Percentiles rank a stretch among this genome's conserved stretches.
Evolutionary conservation across 1,284 basidiomycete species (phyloP).

Genomic region (Hemileia vastatrix): DNA sequence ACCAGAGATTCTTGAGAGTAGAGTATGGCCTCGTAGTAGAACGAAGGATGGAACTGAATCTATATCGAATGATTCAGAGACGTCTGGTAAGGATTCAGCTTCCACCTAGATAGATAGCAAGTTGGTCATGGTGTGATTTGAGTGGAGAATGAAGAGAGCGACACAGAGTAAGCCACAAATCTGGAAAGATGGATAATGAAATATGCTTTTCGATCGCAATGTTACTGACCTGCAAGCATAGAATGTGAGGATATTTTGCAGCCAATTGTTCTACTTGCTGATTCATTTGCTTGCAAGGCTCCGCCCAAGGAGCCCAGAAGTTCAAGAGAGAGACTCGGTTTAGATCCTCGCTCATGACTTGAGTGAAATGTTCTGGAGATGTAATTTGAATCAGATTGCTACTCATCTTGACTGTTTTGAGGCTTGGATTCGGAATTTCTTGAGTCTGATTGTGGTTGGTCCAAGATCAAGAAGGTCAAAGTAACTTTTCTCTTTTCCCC

Average conservation of each 20-base stretch:
- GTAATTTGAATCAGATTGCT: conserved; percentile 42
- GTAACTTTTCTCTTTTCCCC: too few relatives aligned
- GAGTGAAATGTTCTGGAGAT: conserved; percentile 63
- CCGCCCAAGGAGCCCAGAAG: conserved; percentile 89
- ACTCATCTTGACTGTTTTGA: not conserved
- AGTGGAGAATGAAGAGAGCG: not conserved
- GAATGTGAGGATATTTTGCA: conserved; percentile 57
- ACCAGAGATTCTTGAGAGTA: conserved; percentile 70
- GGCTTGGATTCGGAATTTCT: not conserved
- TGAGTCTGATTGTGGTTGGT: not conserved
- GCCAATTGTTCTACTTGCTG: conserved; percentile 58
- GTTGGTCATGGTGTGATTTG: not conserved
- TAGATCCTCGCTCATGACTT: conserved; percentile 63
- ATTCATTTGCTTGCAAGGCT: conserved; percentile 79
- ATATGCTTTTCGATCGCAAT: not conserved
- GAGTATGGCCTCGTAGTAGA: conserved; percentile 78
- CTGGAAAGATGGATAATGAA: conserved; percentile 2
- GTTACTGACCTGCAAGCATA: conserved; percentile 62
- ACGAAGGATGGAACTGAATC: conserved; percentile 80
- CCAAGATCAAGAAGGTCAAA: too few relatives aligned
- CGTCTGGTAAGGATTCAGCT: conserved; percentile 75
- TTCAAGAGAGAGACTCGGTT: conserved; percentile 69
- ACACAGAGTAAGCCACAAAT: not conserved
- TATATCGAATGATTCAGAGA: conserved; percentile 85
- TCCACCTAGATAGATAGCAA: conserved; percentile 57